Evolutionary conservation across 306 rosid species (phyloP), one percentile per base, ranked within the genome.

Genomic region (Senna tora): DNA sequence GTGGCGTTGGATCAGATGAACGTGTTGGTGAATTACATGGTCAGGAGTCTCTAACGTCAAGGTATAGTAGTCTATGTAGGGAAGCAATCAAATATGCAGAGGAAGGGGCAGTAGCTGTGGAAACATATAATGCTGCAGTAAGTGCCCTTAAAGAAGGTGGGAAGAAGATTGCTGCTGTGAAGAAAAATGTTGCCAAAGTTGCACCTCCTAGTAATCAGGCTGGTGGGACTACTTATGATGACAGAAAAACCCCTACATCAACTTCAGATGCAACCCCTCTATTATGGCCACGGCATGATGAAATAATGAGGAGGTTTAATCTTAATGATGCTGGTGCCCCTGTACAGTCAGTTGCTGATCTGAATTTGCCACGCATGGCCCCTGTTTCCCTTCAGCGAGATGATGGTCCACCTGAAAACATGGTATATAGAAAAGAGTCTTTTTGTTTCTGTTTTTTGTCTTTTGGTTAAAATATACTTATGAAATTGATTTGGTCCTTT

Each of bases 211-310:
- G 73, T 65, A 76, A 84, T 78, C 85, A 81, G 79, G 84, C 16
- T 73, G 68, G 82, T 72, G 90, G 87, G 70, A 67, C 79, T 70
- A 75, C 83, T 70, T 73, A 80, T 68, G 94, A 88, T 77, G 92
- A 84, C 70, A 88, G 72, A 81, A 92, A 84, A 82, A 79, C 39
- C 80, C 71, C 82, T 47, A 68, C 76, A 57, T 82, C 91, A 69
- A 57, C 82, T 43, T 75, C 82, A 20, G 96, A 90, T 82, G 45
- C 86, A 45, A 86, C 96, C 49, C 96, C 98, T 39, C 78, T 85
- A 83, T 78, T 92, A 77, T 92, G 98, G 98, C 98, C 98, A 19
- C 86, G 76, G 61, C 96, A 85, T 65, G 95, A 92, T 75, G 98
- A 90, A 82, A 80, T 87, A 63, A 71, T 82, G 59, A 82, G 79